Evolutionary conservation across 495 filamentous ascomycete genomes (phyloP), one percentile per base, ranked within the genome.

Genomic region (Lindgomyces ingoldianus): DNA sequence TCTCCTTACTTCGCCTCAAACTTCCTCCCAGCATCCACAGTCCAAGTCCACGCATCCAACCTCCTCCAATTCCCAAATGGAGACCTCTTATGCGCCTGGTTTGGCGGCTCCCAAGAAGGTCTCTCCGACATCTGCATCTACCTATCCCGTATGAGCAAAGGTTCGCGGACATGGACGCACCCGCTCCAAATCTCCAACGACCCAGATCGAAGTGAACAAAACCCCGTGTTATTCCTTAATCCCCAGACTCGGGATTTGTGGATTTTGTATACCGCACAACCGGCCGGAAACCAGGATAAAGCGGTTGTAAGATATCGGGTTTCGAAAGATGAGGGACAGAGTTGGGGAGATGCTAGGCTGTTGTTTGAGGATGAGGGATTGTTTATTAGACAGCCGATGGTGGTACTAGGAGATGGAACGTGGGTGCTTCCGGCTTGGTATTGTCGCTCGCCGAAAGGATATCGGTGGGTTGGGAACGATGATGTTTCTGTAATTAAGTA

Each of bases 341-440:
- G 25, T 9, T 61, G 58, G 58, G 36, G 58, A 24, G 22, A 16
- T 14, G 46, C 47, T 21, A 10, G 19, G 11, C 36, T 52, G 12
- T 29, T 61, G 8, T 61, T 61, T 30, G 26, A 59, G 8, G 46
- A 51, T 26, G 46, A 61, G 39, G 58, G 58, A 18, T 21, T 61
- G 4, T 61, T 61, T 47, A 53, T 61, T 30, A 19, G 58, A 10
- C 58, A 61, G 26, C 58, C 58, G n/a, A 53, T 61, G 46, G 42
- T 29, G 2, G 48, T 61, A 4, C 27, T 53, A 3, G 22, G 42
- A 45, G 58, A 61, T 29, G 58, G 58, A 12, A 61, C 58, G 9
- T 61, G 58, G 58, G 48, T 61, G 14, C 48, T 61, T 24, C 58
- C 58, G 22, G 58, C 48, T 10, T 61, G 58, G 58, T 61, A 61